Percentiles rank a stretch among this genome's conserved stretches.
These are phyloP conservation scores for Aspergillus homomorphus DNA, from an alignment of 495 filamentous ascomycete genomes.

Conservation along the genomic window DNA sequence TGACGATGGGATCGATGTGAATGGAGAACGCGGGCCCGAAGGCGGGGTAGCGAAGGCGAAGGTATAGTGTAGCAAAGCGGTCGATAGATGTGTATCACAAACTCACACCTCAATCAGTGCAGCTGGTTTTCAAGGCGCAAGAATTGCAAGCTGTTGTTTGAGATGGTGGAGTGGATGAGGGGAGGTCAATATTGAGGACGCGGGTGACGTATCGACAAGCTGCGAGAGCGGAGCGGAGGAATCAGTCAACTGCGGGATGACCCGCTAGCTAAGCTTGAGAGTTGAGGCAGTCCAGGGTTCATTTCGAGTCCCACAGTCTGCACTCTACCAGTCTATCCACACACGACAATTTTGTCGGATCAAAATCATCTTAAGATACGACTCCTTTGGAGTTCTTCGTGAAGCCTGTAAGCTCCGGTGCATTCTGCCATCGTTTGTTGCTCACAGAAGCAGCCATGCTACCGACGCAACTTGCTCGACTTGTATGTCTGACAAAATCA, in stretches of 20 bases:
- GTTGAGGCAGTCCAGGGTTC: not conserved
- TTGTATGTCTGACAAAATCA: no score
- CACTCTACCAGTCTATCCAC: not conserved
- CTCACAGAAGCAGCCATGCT: no score
- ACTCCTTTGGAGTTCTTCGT: no score
- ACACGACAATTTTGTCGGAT: no score
- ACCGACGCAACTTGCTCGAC: no score
- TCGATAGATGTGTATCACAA: not conserved
- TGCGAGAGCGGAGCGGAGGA: not conserved
- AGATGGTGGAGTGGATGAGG: not conserved
- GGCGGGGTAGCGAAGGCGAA: not conserved
- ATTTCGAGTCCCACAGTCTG: not conserved
- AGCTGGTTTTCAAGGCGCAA: no score
- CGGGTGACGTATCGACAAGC: slow-evolving; percentile 6
- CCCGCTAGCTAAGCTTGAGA: not conserved
- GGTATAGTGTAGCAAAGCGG: not conserved
- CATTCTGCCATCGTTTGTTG: no score
- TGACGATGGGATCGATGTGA: not conserved
- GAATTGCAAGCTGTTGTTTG: not conserved
- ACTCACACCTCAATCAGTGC: not conserved
- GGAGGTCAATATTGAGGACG: not conserved
- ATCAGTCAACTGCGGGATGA: slow-evolving; percentile 1
- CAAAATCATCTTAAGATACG: no score
- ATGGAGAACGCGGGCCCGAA: slow-evolving; percentile 1
- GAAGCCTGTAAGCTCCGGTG: no score